phyloP scores from a whole-genome alignment of 2,329 filamentous ascomycete species.

The Fusarium succisae region DNA sequence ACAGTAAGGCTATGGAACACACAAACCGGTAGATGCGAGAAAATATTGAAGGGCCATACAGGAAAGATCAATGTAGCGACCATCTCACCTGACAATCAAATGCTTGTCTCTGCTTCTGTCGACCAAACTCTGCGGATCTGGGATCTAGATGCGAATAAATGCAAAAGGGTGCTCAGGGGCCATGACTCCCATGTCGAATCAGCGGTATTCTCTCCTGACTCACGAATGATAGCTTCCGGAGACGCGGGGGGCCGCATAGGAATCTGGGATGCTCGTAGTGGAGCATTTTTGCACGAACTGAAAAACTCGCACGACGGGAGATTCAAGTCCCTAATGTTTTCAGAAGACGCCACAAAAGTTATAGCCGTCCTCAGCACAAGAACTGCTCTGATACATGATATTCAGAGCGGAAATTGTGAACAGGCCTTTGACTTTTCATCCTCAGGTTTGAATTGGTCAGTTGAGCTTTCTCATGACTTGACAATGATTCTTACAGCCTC shows the following conservation, averaged over 20 bases:
- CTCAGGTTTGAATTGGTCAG: rapidly evolving
- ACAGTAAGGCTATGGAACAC: not conserved
- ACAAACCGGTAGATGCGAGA: not conserved
- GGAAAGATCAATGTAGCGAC: not conserved
- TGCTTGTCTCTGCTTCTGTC: not conserved
- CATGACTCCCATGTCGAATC: rapidly evolving
- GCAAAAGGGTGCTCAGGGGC: not conserved
- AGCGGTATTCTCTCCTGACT: rapidly evolving
- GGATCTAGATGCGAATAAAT: not conserved
- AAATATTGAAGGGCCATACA: not conserved
- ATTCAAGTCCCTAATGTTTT: rapidly evolving
- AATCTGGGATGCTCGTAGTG: not conserved
- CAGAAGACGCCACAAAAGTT: not conserved
- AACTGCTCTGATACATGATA: not conserved
- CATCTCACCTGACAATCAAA: not conserved
- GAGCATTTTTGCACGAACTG: not conserved
- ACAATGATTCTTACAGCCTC: not conserved
- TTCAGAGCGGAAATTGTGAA: rapidly evolving
- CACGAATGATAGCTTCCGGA: not conserved
- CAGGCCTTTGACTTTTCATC: not conserved
- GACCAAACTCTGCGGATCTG: rapidly evolving
- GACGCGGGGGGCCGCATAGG: rapidly evolving
- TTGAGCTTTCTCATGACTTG: not conserved
- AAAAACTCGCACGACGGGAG: rapidly evolving
- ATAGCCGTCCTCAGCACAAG: not conserved